Percentiles rank a stretch among this genome's conserved stretches.
Conservation (phyloP, 208 protist species). For the Wallacemonas sp. region DNA sequence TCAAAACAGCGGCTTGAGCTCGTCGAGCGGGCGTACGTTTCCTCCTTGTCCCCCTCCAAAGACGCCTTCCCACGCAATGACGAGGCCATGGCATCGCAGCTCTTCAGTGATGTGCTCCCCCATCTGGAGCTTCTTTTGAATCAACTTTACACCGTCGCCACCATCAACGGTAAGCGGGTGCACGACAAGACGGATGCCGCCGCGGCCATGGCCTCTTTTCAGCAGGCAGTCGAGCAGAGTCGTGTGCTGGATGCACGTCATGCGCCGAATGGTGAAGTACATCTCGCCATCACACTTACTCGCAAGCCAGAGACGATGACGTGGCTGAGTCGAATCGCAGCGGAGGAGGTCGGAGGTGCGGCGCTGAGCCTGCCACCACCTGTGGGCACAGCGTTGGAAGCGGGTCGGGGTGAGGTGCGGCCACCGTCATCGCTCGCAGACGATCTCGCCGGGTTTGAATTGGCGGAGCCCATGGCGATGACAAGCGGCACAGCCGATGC, state of each 20-base stretch:
- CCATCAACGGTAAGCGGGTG: slow-evolving; percentile 32
- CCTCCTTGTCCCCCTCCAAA: slow-evolving; percentile 17
- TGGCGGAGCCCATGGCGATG: slow-evolving; percentile 2
- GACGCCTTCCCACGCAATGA: slow-evolving; percentile 24
- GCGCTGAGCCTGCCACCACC: neutral
- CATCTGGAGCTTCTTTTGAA: slow-evolving; percentile 26
- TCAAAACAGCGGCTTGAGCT: slow-evolving; percentile 9
- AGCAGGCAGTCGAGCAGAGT: slow-evolving; percentile 16
- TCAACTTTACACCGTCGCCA: slow-evolving; percentile 33
- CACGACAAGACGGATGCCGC: slow-evolving; percentile 24
- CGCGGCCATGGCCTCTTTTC: slow-evolving; percentile 28
- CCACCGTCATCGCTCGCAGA: slow-evolving; percentile 1
- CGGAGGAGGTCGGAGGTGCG: neutral
- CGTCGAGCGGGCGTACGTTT: slow-evolving; percentile 6
- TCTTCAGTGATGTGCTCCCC: slow-evolving; percentile 20
- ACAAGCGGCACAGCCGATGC: neutral
- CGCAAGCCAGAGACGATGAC: slow-evolving; percentile 11
- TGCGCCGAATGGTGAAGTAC: neutral
- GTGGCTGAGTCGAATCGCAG: slow-evolving; percentile 11
- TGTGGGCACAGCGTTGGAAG: neutral
- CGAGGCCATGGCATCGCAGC: neutral
- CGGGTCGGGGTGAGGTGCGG: neutral
- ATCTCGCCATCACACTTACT: slow-evolving; percentile 1
- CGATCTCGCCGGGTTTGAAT: slow-evolving; percentile 8
- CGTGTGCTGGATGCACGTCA: neutral